These are phyloP conservation scores for Ophiocordyceps camponoti-rufipedis DNA, from an alignment of 2,329 filamentous ascomycete genomes.

Conservation along the genomic window DNA sequence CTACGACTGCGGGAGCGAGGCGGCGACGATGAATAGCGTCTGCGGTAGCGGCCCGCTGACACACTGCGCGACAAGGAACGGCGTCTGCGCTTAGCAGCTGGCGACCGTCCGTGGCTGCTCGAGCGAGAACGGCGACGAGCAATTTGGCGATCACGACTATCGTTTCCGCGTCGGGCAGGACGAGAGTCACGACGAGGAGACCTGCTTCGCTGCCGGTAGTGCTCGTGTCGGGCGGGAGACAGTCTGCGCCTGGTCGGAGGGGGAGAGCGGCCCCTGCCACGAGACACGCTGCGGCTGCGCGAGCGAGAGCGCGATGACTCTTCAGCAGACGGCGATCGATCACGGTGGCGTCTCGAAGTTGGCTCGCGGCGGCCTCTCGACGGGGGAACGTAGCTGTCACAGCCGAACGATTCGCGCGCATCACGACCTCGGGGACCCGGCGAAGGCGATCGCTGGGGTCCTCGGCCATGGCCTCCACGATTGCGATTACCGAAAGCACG, in stretches of 20 bases:
- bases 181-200: slow-evolving; percentile 15
- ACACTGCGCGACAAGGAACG: slow-evolving; percentile 29
- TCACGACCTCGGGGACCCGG: slow-evolving; percentile 25
- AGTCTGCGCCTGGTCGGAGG: slow-evolving; percentile 16
- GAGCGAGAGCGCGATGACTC: slow-evolving; percentile 10
- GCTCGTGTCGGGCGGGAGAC: slow-evolving; percentile 13
- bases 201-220: slow-evolving; percentile 20
- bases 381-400: slow-evolving; percentile 36
- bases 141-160: slow-evolving; percentile 7
- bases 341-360: slow-evolving; percentile 7
- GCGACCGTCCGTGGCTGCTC: slow-evolving; percentile 20
- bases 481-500: slow-evolving; percentile 26
- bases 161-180: slow-evolving; percentile 7
- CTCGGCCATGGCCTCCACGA: slow-evolving; percentile 25
- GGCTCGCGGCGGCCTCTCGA: slow-evolving; percentile 24
- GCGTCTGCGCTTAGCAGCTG: slow-evolving; percentile 29
- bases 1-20: slow-evolving; percentile 21
- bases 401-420: slow-evolving; percentile 23
- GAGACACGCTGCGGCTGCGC: slow-evolving; percentile 13
- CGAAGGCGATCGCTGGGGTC: slow-evolving; percentile 27
- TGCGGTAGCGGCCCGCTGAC: slow-evolving; percentile 20
- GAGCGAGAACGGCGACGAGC: slow-evolving; percentile 13
- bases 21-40: slow-evolving; percentile 20
- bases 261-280: slow-evolving; percentile 13
- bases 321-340: slow-evolving; percentile 16